Percentiles rank a stretch among this genome's conserved stretches.
These are phyloP conservation scores for Ophiostoma pallidulum DNA, from an alignment of 2,329 filamentous ascomycete genomes.

Conservation along the genomic window DNA sequence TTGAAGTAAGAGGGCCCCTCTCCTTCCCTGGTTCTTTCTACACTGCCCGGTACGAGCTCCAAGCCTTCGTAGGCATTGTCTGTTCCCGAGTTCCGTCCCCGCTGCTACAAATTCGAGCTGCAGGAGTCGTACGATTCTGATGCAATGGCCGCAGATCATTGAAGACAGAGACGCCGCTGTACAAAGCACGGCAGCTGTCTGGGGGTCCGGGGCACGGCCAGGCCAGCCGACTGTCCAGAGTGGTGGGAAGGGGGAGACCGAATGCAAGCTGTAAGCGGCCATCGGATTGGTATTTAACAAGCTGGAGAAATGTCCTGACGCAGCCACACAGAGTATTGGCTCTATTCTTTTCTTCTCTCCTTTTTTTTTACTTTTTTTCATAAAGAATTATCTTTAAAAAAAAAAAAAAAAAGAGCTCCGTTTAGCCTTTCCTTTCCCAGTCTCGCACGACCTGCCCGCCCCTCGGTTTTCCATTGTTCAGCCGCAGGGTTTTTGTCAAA, in stretches of 20 bases:
- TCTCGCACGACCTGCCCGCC: too few relatives aligned
- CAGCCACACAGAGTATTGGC: background rate
- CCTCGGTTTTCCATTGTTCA: background rate
- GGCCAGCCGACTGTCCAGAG: too few relatives aligned
- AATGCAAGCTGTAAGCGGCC: constrained; percentile 24
- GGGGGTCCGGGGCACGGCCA: background rate
- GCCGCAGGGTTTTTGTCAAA: background rate
- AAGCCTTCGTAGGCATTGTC: too few relatives aligned
- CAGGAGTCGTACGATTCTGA: constrained; percentile 14
- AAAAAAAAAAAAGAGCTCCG: too few relatives aligned
- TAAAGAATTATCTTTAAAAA: too few relatives aligned
- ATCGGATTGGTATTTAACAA: constrained; percentile 25
- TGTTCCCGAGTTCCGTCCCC: too few relatives aligned
- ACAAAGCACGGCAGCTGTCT: background rate
- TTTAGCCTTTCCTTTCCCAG: background rate
- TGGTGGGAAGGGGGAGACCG: too few relatives aligned
- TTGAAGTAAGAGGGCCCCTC: too few relatives aligned
- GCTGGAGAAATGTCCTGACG: constrained; percentile 20
- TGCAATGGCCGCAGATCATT: constrained; percentile 11
- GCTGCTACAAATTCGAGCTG: background rate
- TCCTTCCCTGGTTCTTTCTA: too few relatives aligned
- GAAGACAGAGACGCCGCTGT: background rate
- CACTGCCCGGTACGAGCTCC: too few relatives aligned
- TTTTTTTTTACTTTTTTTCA: too few relatives aligned
- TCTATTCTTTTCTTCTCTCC: background rate